Percentiles rank a stretch among this genome's conserved stretches.
These are phyloP conservation scores for Phytopythium cucurbitacearum DNA, from an alignment of 352 stramenopile species.

Conservation along the genomic window DNA sequence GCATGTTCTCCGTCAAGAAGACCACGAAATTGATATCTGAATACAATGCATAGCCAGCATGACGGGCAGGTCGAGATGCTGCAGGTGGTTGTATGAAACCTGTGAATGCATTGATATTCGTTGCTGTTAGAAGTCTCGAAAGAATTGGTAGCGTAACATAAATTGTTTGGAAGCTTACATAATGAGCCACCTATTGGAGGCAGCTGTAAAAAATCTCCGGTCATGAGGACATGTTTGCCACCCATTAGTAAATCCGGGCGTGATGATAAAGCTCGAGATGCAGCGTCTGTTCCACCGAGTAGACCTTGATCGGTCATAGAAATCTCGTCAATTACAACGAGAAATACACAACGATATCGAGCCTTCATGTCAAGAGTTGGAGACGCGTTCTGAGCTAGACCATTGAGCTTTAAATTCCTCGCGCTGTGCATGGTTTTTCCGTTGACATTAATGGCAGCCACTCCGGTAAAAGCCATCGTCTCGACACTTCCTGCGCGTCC, in stretches of 20 bases:
- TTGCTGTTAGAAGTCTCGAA: no score
- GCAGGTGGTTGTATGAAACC: conserved; percentile 1
- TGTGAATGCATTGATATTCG: not conserved
- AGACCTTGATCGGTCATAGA: conserved; percentile 18
- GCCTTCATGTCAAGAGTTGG: conserved; percentile 13
- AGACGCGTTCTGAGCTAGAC: not conserved
- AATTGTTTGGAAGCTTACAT: conserved; percentile 8
- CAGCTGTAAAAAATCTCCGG: conserved; percentile 17
- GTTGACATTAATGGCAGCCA: conserved; percentile 11
- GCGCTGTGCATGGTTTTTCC: conserved; percentile 17
- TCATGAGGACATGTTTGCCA: conserved; percentile 14
- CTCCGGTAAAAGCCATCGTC: conserved; percentile 10
- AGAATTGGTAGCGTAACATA: no score
- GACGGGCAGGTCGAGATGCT: not conserved
- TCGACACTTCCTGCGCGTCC: conserved; percentile 3
- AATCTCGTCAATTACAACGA: conserved; percentile 22
- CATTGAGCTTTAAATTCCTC: conserved; percentile 10
- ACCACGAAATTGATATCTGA: conserved; percentile 16
- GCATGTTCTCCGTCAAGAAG: conserved; percentile 18
- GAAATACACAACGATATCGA: conserved; percentile 4
- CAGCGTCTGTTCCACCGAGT: conserved; percentile 9
- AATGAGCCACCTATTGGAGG: conserved; percentile 7
- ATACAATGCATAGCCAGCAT: conserved; percentile 15
- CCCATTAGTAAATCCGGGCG: conserved; percentile 10
- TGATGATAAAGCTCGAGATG: conserved; percentile 5